These are phyloP conservation scores for Thalassiosira mediterranea DNA, from an alignment of 352 stramenopile genomes.

Conservation along the genomic window DNA sequence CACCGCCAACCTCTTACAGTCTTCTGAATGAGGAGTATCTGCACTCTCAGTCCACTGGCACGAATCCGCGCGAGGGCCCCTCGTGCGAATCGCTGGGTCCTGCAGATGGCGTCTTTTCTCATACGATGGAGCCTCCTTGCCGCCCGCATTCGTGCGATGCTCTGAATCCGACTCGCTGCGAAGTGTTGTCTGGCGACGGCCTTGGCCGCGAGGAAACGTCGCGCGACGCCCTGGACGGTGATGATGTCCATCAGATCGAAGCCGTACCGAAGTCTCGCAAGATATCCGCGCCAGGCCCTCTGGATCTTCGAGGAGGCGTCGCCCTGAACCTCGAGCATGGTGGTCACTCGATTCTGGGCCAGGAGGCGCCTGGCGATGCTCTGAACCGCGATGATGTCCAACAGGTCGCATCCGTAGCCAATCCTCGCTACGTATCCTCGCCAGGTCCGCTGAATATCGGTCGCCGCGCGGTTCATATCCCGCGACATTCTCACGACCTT, in stretches of 20 bases:
- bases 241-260: conserved; percentile 63
- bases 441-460: conserved; percentile 54
- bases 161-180: conserved; percentile 38
- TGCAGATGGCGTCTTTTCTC: conserved; percentile 5
- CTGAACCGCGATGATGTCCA: conserved; percentile 29
- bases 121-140: conserved; percentile 16
- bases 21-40: too few relatives aligned
- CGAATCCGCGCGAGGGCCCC: conserved; percentile 18
- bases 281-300: conserved; percentile 13
- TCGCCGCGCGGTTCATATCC: conserved; percentile 10
- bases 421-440: conserved; percentile 37
- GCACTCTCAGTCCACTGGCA: too few relatives aligned
- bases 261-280: conserved; percentile 6
- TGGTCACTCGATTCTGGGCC: neutral
- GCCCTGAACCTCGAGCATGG: neutral
- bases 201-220: conserved; percentile 32
- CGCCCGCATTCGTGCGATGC: conserved; percentile 13
- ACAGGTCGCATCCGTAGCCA: conserved; percentile 5
- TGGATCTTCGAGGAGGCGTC: neutral
- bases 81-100: conserved; percentile 11
- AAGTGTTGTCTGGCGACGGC: neutral
- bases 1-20: too few relatives aligned
- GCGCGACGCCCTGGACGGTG: conserved; percentile 52
- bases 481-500: conserved; percentile 11
- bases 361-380: conserved; percentile 6